These are phyloP conservation scores for Anisogramma anomala DNA, from an alignment of 2,329 filamentous ascomycete genomes.

Conservation along the genomic window DNA sequence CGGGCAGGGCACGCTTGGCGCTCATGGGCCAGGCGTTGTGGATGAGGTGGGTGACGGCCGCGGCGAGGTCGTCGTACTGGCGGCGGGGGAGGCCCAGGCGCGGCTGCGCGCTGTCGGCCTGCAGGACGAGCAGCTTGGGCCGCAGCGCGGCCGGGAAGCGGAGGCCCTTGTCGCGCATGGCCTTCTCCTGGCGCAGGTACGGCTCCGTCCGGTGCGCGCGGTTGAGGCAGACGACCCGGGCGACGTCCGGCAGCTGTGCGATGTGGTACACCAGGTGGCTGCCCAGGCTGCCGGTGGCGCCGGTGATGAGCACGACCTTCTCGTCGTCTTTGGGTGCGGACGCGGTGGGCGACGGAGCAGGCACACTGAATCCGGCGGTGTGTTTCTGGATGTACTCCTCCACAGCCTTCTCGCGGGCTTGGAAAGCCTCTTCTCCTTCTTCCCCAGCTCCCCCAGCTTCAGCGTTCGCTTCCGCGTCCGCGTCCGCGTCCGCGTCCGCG, in stretches of 20 bases:
- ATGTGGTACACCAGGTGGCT: conserved; percentile 24
- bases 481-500: too few species aligned
- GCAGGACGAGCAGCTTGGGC: conserved; percentile 29
- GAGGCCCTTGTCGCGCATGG: conserved; percentile 15
- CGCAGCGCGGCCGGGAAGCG: neutral
- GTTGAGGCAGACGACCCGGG: conserved; percentile 34
- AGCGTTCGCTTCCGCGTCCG: too few species aligned
- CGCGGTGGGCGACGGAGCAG: neutral
- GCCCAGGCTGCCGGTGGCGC: conserved; percentile 29
- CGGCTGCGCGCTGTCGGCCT: conserved; percentile 30
- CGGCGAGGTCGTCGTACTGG: conserved; percentile 28
- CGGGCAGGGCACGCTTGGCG: conserved; percentile 25
- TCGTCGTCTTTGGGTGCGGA: neutral
- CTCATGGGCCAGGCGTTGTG: conserved; percentile 44
- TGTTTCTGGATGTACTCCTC: conserved; percentile 1
- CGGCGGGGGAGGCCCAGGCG: conserved; percentile 29
- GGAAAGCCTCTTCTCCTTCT: too few species aligned
- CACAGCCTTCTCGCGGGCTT: neutral
- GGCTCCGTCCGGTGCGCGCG: conserved; percentile 21
- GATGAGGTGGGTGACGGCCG: conserved; percentile 36
- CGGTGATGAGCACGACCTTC: conserved; percentile 26
- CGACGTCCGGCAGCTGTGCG: conserved; percentile 20
- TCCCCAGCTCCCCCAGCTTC: too few species aligned
- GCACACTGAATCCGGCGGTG: conserved; percentile 6
- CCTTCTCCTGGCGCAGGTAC: conserved; percentile 22